Conservation (phyloP, 129 eudicot genomes). For the Lonicera japonica region DNA sequence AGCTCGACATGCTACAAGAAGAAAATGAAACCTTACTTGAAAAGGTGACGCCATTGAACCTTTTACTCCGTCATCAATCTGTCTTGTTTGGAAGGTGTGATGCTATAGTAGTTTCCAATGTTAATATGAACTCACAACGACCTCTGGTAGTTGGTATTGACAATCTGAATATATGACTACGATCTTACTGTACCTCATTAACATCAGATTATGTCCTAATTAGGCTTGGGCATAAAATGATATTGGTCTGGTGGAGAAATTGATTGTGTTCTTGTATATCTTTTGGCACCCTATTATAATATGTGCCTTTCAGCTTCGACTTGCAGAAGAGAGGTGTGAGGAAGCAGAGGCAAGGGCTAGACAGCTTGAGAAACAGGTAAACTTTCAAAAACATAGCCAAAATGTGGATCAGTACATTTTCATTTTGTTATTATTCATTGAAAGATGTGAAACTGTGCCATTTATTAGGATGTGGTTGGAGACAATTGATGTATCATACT, state of each 20-base stretch:
- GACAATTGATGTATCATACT: too few species aligned
- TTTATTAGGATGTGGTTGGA: too few species aligned
- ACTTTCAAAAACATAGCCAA: neutral
- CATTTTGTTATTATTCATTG: too few species aligned
- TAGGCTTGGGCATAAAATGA: too few species aligned
- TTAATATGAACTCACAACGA: neutral
- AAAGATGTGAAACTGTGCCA: too few species aligned
- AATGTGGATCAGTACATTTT: too few species aligned
- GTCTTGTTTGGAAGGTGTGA: neutral
- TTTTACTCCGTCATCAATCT: neutral
- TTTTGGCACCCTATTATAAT: conserved; percentile 1
- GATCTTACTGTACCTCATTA: too few species aligned
- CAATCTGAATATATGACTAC: too few species aligned
- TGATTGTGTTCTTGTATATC: too few species aligned
- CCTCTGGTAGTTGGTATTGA: too few species aligned
- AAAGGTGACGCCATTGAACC: conserved; percentile 41
- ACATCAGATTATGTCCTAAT: too few species aligned
- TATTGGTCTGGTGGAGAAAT: too few species aligned
- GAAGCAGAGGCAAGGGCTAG: conserved; percentile 81
- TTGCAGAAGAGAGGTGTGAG: conserved; percentile 62
- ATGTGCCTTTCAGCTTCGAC: conserved; percentile 55
- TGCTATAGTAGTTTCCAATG: neutral
- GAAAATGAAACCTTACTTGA: conserved; percentile 72
- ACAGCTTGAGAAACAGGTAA: conserved; percentile 85
- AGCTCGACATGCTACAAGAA: conserved; percentile 94